These are phyloP conservation scores for Debaryomyces udenii DNA, from an alignment of 1,139 yeast species.

Conservation along the genomic window DNA sequence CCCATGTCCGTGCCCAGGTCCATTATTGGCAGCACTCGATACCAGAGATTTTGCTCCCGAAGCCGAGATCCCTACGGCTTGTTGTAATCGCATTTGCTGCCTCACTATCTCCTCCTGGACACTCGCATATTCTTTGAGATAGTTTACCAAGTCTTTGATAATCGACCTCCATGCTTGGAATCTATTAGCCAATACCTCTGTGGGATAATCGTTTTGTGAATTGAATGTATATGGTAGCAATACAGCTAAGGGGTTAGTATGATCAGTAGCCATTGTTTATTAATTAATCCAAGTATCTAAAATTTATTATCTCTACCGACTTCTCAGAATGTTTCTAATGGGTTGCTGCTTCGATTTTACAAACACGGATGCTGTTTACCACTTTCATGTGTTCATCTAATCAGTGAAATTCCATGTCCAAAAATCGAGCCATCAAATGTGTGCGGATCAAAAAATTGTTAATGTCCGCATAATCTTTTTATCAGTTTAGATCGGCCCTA, in stretches of 20 bases:
- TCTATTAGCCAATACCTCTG: conserved; percentile 81
- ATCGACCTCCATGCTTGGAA: conserved; percentile 86
- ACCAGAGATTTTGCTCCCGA: conserved; percentile 7
- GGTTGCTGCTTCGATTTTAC: not conserved
- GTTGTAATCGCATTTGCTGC: conserved; percentile 79
- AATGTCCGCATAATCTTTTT: not conserved
- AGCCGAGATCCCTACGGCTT: conserved; percentile 60
- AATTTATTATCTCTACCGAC: not conserved
- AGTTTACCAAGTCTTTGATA: conserved; percentile 71
- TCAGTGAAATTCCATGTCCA: not conserved
- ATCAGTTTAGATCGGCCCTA: too few relatives aligned
- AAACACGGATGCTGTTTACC: too few relatives aligned
- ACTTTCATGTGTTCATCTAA: too few relatives aligned
- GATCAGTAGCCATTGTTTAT: conserved; percentile 21
- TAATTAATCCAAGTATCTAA: not conserved
- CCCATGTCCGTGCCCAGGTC: conserved; percentile 26
- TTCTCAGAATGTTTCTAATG: not conserved
- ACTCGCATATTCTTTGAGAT: conserved; percentile 76
- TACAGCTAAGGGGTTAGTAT: conserved; percentile 42
- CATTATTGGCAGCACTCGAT: too few relatives aligned
- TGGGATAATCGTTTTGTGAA: conserved; percentile 56
- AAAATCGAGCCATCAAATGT: not conserved
- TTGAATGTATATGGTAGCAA: conserved; percentile 40
- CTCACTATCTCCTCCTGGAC: conserved; percentile 88
- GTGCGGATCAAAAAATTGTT: not conserved